Percentiles rank a stretch among this genome's conserved stretches.
phyloP scores from a whole-genome alignment of 176 grass and related monocot genomes.

The Areca catechu region DNA sequence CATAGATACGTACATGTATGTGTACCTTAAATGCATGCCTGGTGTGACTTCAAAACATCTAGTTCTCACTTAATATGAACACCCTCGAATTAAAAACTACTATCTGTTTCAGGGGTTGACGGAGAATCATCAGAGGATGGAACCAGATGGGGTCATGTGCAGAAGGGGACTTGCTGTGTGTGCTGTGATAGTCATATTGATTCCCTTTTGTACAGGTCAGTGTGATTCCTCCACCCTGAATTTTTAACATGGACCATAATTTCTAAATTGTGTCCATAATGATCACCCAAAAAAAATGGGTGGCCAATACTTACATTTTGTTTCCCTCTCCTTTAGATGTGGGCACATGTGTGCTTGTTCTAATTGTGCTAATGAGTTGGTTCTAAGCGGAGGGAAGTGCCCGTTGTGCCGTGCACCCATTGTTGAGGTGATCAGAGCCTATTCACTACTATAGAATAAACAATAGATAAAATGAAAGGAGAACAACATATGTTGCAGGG shows the following conservation, averaged over 20 bases:
- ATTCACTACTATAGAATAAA: constrained; percentile 6
- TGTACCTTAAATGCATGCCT: too few relatives aligned
- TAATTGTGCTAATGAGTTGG: constrained; percentile 7
- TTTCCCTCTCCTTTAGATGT: background rate
- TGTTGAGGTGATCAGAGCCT: constrained; percentile 14
- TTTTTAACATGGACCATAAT: too few relatives aligned
- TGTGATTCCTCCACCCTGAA: background rate
- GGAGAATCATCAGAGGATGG: constrained; percentile 27
- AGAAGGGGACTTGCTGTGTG: constrained; percentile 72
- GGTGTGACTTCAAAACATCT: too few relatives aligned
- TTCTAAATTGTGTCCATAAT: too few relatives aligned
- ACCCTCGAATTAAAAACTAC: too few relatives aligned
- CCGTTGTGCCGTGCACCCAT: constrained; percentile 19
- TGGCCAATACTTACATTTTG: background rate
- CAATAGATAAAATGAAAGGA: background rate
- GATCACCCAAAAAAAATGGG: too few relatives aligned
- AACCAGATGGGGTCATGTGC: constrained; percentile 56
- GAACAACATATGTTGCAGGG: background rate
- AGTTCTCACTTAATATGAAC: too few relatives aligned
- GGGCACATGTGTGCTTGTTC: constrained; percentile 20
- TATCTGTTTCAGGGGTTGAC: background rate
- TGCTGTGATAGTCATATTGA: constrained; percentile 85
- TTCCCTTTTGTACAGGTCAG: constrained; percentile 77
- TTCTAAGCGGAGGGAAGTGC: constrained; percentile 6
- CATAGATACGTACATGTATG: too few relatives aligned